A percentile compares a stretch with the other conserved stretches of the same genome.
phyloP scores from a whole-genome alignment of 257 asterid species.

The Lantana camara region DNA sequence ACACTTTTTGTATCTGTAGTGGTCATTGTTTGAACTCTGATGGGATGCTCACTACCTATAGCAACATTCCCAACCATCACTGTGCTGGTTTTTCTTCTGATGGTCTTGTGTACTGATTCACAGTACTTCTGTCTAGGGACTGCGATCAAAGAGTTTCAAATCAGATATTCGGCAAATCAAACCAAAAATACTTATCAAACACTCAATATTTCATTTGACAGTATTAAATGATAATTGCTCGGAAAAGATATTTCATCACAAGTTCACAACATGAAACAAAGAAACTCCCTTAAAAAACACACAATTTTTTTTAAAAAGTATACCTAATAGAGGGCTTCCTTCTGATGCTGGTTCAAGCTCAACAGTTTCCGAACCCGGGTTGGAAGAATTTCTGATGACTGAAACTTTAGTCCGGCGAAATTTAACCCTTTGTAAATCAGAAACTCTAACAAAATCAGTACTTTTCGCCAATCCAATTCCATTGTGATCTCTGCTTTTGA shows the following conservation, averaged over 20 bases:
- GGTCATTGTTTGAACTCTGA: background rate
- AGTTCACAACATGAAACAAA: background rate
- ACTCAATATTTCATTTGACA: slow-evolving; percentile 22
- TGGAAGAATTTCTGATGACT: background rate
- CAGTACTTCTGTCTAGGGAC: slow-evolving; percentile 55
- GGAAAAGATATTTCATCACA: background rate
- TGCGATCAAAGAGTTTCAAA: background rate
- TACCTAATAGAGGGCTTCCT: slow-evolving; percentile 1
- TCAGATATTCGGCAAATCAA: background rate
- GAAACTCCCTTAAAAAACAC: background rate
- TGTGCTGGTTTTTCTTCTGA: slow-evolving; percentile 40
- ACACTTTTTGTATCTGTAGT: slow-evolving; percentile 1
- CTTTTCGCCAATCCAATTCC: background rate
- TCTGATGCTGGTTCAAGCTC: slow-evolving; percentile 6
- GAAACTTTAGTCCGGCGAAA: background rate
- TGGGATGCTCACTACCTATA: slow-evolving; percentile 44
- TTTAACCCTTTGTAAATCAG: background rate
- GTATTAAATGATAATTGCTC: background rate
- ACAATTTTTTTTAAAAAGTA: background rate
- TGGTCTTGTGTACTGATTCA: slow-evolving; percentile 49
- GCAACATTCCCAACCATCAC: slow-evolving; percentile 78
- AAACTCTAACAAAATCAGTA: background rate
- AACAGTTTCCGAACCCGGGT: background rate
- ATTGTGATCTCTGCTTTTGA: background rate
- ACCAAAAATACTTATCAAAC: slow-evolving; percentile 6